Evolutionary conservation across 306 rosid genomes (phyloP).

Genomic region (Prinsepia uniflora): DNA sequence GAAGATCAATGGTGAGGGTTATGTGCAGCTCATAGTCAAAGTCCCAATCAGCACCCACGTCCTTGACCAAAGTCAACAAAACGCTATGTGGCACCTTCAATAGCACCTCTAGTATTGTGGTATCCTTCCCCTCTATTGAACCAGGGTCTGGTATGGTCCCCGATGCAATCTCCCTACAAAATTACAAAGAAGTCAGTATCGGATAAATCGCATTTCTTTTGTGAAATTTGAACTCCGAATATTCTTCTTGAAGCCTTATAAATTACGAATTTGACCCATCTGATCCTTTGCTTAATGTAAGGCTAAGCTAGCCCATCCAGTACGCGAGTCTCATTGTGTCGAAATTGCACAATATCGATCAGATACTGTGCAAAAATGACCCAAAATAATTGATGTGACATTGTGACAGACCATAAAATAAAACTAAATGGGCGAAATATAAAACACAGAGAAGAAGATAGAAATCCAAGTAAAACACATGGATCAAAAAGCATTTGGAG

Average conservation of each 20-base stretch:
- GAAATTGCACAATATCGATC: too few species aligned
- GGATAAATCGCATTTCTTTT: background rate
- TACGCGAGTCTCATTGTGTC: too few species aligned
- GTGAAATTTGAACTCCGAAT: too few species aligned
- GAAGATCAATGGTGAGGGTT: conserved; percentile 68
- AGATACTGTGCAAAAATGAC: too few species aligned
- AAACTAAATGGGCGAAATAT: too few species aligned
- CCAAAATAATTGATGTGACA: too few species aligned
- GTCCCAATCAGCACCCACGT: conserved; percentile 80
- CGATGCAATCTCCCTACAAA: conserved; percentile 55
- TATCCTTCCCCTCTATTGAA: conserved; percentile 50
- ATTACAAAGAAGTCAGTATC: background rate
- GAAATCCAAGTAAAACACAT: background rate
- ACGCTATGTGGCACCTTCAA: conserved; percentile 65
- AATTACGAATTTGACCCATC: too few species aligned
- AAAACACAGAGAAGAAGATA: background rate
- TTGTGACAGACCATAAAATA: too few species aligned
- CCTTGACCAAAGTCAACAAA: conserved; percentile 60
- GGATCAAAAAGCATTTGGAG: background rate
- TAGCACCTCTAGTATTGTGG: conserved; percentile 54
- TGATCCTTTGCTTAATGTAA: too few species aligned
- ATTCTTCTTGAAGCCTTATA: too few species aligned
- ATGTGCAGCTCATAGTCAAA: conserved; percentile 65
- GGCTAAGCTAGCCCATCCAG: too few species aligned
- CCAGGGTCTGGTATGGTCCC: conserved; percentile 86